Percentiles rank a stretch among this genome's conserved stretches.
Conservation (phyloP, 805 yeast species). For the Scheffersomyces lignosus region DNA sequence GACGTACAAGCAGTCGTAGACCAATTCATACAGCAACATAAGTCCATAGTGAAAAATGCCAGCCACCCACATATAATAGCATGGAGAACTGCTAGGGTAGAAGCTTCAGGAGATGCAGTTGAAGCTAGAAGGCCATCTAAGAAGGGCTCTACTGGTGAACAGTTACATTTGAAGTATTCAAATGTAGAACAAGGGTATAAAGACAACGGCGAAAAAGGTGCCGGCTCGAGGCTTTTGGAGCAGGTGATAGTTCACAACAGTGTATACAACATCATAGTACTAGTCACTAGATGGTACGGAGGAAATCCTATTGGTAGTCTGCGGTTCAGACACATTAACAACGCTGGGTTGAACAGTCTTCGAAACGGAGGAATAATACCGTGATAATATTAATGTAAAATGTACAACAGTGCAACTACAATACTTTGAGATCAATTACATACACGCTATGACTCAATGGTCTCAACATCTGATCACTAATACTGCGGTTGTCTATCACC, state of each 20-base stretch:
- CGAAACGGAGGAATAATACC: slow-evolving; percentile 5
- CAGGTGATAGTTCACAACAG: slow-evolving; percentile 52
- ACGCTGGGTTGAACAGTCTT: slow-evolving; percentile 54
- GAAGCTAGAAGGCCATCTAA: slow-evolving; percentile 10
- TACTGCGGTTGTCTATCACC: too few species aligned
- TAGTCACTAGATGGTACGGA: slow-evolving; percentile 82
- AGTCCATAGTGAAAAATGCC: slow-evolving; percentile 50
- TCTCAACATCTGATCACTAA: too few species aligned
- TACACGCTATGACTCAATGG: too few species aligned
- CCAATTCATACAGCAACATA: slow-evolving; percentile 45
- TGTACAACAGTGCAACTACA: too few species aligned
- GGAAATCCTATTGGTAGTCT: slow-evolving; percentile 73
- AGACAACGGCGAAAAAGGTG: slow-evolving; percentile 77
- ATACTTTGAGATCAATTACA: too few species aligned
- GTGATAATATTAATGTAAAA: background rate
- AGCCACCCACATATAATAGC: slow-evolving; percentile 76
- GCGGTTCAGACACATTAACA: slow-evolving; percentile 66
- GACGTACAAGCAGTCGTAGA: slow-evolving; percentile 47
- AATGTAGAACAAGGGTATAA: slow-evolving; percentile 56
- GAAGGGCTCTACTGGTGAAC: slow-evolving; percentile 12
- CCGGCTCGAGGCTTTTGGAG: slow-evolving; percentile 58
- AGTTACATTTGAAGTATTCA: slow-evolving; percentile 8
- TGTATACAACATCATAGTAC: slow-evolving; percentile 55
- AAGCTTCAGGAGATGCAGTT: background rate
- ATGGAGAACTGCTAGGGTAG: slow-evolving; percentile 49